phyloP scores from a whole-genome alignment of 192 early-diverging fungal species.

The Coemansia guatemalensis region DNA sequence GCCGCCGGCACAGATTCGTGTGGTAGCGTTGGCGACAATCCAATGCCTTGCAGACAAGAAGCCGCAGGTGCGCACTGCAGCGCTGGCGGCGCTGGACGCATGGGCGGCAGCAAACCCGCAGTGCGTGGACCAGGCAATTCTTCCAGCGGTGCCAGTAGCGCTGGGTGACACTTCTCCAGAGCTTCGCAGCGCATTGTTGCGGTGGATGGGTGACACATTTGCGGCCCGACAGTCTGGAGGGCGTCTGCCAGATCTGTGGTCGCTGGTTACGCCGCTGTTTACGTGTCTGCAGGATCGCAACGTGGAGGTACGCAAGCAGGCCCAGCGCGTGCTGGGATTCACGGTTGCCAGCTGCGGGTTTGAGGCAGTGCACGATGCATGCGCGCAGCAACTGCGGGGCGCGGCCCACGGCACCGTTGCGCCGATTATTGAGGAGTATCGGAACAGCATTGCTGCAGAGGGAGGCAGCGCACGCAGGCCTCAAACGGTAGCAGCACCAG shows the following conservation, averaged over 20 bases:
- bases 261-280: constrained; percentile 69
- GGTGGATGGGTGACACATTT: constrained; percentile 72
- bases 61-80: constrained; percentile 76
- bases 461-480: not conserved
- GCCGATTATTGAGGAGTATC: constrained; percentile 73
- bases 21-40: constrained; percentile 69
- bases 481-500: too few species aligned
- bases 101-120: constrained; percentile 62
- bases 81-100: constrained; percentile 70
- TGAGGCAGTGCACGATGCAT: constrained; percentile 66
- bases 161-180: constrained; percentile 81
- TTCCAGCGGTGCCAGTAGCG: constrained; percentile 60
- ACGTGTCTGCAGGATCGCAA: constrained; percentile 87
- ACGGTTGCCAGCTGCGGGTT: constrained; percentile 72
- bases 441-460: constrained; percentile 43
- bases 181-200: constrained; percentile 84
- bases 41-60: constrained; percentile 88
- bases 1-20: constrained; percentile 67
- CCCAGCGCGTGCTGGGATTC: constrained; percentile 66
- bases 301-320: constrained; percentile 85
- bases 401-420: constrained; percentile 70
- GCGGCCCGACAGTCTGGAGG: constrained; percentile 43
- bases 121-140: constrained; percentile 66
- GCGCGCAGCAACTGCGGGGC: constrained; percentile 71
- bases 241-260: constrained; percentile 60